Evolutionary conservation across 306 rosid species (phyloP).

Genomic region (Styphnolobium japonicum): DNA sequence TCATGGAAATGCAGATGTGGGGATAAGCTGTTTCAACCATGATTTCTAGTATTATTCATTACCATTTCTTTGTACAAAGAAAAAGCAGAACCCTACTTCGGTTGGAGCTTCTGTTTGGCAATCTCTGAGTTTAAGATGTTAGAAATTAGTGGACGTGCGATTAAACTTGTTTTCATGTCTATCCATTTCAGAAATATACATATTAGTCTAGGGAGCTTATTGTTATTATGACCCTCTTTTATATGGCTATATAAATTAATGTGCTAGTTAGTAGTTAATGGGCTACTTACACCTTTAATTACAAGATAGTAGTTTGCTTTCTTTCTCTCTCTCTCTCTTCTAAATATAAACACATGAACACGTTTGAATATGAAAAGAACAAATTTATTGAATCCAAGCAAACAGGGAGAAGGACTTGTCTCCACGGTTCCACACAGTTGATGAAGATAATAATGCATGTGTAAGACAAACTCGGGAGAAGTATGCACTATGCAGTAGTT

Average conservation of each 20-base stretch:
- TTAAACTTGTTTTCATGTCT: background rate
- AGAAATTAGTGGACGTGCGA: background rate
- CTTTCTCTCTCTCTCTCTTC: background rate
- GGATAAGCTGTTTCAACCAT: slow-evolving; percentile 67
- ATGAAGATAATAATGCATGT: too few relatives aligned
- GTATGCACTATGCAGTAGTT: too few relatives aligned
- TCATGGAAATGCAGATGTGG: slow-evolving; percentile 94
- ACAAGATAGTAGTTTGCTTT: background rate
- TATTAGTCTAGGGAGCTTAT: background rate
- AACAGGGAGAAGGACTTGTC: background rate
- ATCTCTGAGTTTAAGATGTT: background rate
- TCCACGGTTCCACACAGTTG: background rate
- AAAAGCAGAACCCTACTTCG: background rate
- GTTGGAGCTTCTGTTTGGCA: background rate
- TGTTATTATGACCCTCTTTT: background rate
- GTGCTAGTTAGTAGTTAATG: background rate
- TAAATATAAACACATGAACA: background rate
- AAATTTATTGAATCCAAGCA: background rate
- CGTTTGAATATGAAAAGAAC: background rate
- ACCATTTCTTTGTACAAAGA: background rate
- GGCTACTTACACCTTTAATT: background rate
- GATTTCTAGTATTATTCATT: background rate
- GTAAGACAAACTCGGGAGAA: too few relatives aligned
- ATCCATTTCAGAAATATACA: background rate
- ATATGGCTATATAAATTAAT: background rate